These are phyloP conservation scores for Exserohilum turcica DNA, from an alignment of 2,329 filamentous ascomycete species.

Conservation along the genomic window DNA sequence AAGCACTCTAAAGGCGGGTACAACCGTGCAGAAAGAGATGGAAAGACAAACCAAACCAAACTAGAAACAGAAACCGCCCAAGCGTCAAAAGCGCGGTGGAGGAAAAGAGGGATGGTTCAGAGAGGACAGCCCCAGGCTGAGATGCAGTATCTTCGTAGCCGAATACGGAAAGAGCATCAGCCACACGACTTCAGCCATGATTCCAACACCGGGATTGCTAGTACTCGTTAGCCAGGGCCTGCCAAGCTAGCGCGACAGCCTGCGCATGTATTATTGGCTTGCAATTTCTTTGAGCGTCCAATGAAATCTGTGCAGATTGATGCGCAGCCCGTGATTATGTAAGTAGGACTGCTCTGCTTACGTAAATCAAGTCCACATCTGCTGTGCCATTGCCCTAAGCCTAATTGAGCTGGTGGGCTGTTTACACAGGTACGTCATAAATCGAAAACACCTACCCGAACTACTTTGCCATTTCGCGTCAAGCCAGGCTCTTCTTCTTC, in stretches of 20 bases:
- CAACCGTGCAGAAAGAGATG: no score
- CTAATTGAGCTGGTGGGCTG: slow-evolving; percentile 6
- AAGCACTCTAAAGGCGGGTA: no score
- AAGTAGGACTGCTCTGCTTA: background rate
- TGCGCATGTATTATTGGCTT: no score
- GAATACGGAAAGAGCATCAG: background rate
- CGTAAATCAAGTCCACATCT: background rate
- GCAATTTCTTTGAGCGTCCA: no score
- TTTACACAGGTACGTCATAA: slow-evolving; percentile 24
- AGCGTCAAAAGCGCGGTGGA: background rate
- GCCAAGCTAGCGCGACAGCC: background rate
- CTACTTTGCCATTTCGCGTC: slow-evolving; percentile 1
- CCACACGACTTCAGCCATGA: background rate
- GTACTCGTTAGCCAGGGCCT: no score
- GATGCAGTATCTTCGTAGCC: background rate
- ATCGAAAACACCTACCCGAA: slow-evolving; percentile 4
- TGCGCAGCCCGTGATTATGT: no score
- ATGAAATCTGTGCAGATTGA: no score
- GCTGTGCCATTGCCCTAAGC: slow-evolving; percentile 1
- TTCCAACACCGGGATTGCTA: no score
- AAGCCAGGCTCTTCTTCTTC: background rate
- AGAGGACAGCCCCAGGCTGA: background rate
- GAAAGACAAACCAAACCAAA: no score
- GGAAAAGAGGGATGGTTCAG: background rate
- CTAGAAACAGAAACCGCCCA: no score